These are phyloP conservation scores for Primulina eburnea DNA, from an alignment of 257 asterid genomes.

Conservation along the genomic window DNA sequence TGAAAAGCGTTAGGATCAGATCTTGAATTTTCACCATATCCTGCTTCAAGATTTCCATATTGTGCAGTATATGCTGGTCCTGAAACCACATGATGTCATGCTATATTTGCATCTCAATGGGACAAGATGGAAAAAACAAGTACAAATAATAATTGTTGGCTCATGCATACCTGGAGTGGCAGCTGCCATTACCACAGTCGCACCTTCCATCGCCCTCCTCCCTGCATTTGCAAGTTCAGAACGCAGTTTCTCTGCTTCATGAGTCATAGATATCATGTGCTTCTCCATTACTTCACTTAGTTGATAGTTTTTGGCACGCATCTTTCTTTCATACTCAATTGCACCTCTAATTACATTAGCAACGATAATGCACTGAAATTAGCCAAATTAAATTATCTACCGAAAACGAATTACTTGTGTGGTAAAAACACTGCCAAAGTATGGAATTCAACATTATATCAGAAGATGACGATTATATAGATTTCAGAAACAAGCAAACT, in stretches of 20 bases:
- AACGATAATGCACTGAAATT: constrained; percentile 8
- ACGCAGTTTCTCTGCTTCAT: constrained; percentile 59
- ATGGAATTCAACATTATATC: background rate
- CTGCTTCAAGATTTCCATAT: constrained; percentile 37
- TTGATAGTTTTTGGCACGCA: constrained; percentile 45
- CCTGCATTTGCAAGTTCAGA: constrained; percentile 68
- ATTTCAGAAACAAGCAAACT: constrained; percentile 7
- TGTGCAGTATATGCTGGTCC: constrained; percentile 44
- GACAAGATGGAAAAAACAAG: constrained; percentile 13
- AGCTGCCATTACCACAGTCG: constrained; percentile 37
- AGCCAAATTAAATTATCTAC: constrained; percentile 10
- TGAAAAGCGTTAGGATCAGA: constrained; percentile 37
- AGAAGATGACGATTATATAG: background rate
- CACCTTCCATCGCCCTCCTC: constrained; percentile 52
- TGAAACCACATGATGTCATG: constrained; percentile 24
- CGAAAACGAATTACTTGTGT: constrained; percentile 1
- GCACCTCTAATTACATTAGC: constrained; percentile 58
- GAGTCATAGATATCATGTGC: constrained; percentile 49
- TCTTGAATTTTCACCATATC: constrained; percentile 39
- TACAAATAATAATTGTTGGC: constrained; percentile 4
- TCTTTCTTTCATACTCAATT: constrained; percentile 67
- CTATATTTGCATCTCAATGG: constrained; percentile 4
- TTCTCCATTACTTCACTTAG: constrained; percentile 69
- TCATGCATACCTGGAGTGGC: constrained; percentile 40
- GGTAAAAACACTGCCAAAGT: background rate